phyloP scores from a whole-genome alignment of 2,329 filamentous ascomycete genomes.

The Teratosphaeria gauchensis region DNA sequence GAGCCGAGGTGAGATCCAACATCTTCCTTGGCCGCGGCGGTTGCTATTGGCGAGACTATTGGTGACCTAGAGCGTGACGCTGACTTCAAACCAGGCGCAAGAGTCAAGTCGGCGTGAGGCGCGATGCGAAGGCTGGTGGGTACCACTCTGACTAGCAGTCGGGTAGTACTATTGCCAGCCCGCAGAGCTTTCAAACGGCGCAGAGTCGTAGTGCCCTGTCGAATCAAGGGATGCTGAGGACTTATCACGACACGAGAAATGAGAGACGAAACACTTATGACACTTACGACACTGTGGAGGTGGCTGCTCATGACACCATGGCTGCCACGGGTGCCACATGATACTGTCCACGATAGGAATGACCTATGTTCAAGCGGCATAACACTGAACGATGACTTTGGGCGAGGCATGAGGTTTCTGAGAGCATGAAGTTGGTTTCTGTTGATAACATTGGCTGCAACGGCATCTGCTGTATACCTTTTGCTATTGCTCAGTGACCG shows the following conservation, averaged over 20 bases:
- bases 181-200: not conserved
- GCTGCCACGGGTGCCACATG: not conserved
- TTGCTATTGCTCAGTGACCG: constrained; percentile 28
- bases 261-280: not conserved
- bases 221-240: not conserved
- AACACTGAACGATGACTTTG: not conserved
- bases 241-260: not conserved
- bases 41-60: not conserved
- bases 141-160: constrained; percentile 2
- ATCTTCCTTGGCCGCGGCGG: constrained; percentile 1
- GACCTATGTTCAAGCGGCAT: not conserved
- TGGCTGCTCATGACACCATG: not conserved
- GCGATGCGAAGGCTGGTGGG: not conserved
- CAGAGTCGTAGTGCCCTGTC: not conserved
- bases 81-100: not conserved
- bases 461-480: not conserved
- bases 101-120: not conserved
- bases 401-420: not conserved
- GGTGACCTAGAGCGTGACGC: not conserved
- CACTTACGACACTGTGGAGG: not conserved
- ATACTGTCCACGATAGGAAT: not conserved
- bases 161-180: not conserved
- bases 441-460: not conserved
- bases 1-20: constrained; percentile 5
- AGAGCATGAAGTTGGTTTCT: not conserved